Base-by-base conservation (phyloP, 768 basidiomycete species). In the Dentipellis sp. region DNA sequence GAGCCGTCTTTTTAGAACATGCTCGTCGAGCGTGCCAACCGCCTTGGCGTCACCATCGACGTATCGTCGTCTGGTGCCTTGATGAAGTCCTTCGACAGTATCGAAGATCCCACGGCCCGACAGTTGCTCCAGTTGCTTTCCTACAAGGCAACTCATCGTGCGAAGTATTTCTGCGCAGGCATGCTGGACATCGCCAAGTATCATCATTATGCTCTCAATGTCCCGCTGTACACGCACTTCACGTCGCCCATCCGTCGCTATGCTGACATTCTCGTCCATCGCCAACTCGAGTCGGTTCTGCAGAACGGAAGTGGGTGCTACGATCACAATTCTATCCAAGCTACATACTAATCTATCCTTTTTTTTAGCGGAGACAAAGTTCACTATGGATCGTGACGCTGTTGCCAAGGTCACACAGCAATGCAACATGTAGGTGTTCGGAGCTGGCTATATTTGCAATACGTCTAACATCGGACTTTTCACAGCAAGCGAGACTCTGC, bases 121-220 rank as follows among this genome's bases (percentile, higher is more conserved):
- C 73, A 80, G 51, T 77, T 94, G n/a, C 74, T 99, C 10, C 85
- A 94, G 69, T 67, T 97, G 36, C 75, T 97, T 42, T 83, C 85
- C 14, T 84, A 81, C 68, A 97, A 97, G 71, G 87, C 93, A n/a
- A 97, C 94, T 58, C 88, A 92, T 58, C 81, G 86, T 52, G 92
- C 97, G 62, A 94, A 94, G 70, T 99, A 99, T 72, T 98, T 98
- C 84, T 99, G 97, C 67, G 82, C 94, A 22, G 97, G 97, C 60
- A 97, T 97, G 95, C 76, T 99, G 63, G 97, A 99, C 70, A 99
- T 99, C 65, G 92, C 94, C 42, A 97, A 97, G 74, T 99, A 98
- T 66, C 74, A 82, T 34, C 97, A 99, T 71, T 98, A 91, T 68
- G 86, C 94, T 0, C 75, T 98, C 62, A 95, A 84, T 61, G 75